phyloP scores from a whole-genome alignment of 2,329 filamentous ascomycete species.

The Dactylellina haptotyla region DNA sequence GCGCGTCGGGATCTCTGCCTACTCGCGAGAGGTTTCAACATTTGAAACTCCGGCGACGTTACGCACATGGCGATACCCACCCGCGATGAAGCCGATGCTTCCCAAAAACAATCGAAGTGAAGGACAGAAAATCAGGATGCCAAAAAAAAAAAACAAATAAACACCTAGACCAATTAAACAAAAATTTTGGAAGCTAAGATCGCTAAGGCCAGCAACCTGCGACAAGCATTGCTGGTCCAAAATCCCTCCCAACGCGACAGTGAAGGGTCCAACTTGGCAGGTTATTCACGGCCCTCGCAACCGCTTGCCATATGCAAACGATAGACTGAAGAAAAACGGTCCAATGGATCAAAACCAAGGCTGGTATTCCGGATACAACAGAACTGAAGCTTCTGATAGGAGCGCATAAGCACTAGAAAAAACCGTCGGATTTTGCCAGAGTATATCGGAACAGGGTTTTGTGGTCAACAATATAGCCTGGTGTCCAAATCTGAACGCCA shows the following conservation, averaged over 20 bases:
- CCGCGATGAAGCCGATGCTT: neutral
- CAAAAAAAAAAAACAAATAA: too few species aligned
- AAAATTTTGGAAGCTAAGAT: neutral
- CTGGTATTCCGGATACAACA: neutral
- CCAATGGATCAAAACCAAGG: slow-evolving; percentile 18
- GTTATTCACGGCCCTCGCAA: slow-evolving; percentile 25
- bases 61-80: slow-evolving; percentile 1
- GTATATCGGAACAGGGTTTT: slow-evolving; percentile 21
- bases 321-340: slow-evolving; percentile 12
- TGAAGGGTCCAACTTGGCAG: slow-evolving; percentile 1
- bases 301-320: slow-evolving; percentile 11
- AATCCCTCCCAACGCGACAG: slow-evolving; percentile 13
- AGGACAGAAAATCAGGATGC: neutral
- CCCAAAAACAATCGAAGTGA: neutral
- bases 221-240: slow-evolving; percentile 32
- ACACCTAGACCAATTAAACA: too few species aligned
- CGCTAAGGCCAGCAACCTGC: slow-evolving; percentile 35
- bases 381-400: slow-evolving; percentile 3
- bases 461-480: slow-evolving; percentile 31
- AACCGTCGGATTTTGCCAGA: slow-evolving; percentile 40
- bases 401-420: slow-evolving; percentile 18
- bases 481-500: slow-evolving; percentile 6
- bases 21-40: slow-evolving; percentile 13
- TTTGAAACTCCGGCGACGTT: slow-evolving; percentile 29
- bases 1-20: slow-evolving; percentile 21